Evolutionary conservation across 2,329 filamentous ascomycete genomes (phyloP).

Genomic region (Lecanicillium sp.): DNA sequence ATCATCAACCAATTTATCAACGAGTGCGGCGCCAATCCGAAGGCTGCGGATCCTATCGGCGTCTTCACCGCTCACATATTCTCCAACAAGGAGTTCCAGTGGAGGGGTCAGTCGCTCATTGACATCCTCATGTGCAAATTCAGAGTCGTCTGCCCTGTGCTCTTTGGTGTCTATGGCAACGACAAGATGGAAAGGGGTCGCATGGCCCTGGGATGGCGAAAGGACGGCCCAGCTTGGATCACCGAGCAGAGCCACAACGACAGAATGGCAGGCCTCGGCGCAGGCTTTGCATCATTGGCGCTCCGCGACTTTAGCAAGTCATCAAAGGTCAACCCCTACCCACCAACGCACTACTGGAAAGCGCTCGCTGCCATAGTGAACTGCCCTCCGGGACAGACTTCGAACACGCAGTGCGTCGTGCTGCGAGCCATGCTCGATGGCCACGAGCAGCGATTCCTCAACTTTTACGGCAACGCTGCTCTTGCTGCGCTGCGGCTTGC

Average conservation of each 20-base stretch:
- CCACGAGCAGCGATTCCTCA: conserved; percentile 67
- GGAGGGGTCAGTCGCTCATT: conserved; percentile 60
- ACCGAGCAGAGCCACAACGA: conserved; percentile 68
- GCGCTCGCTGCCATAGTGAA: conserved; percentile 70
- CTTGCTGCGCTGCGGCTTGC: conserved; percentile 63
- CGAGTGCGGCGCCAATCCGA: conserved; percentile 56
- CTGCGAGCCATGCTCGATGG: conserved; percentile 65
- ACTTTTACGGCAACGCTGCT: conserved; percentile 72
- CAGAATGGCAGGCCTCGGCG: conserved; percentile 74
- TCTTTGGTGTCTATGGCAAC: conserved; percentile 75
- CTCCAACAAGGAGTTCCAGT: conserved; percentile 57
- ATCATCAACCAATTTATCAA: conserved; percentile 63
- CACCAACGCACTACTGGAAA: conserved; percentile 75
- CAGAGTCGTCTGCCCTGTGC: conserved; percentile 68
- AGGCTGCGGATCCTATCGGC: conserved; percentile 70
- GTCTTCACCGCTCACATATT: conserved; percentile 70
- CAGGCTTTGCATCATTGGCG: conserved; percentile 76
- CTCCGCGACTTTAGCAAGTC: conserved; percentile 74
- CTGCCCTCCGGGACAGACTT: conserved; percentile 58
- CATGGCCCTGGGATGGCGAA: conserved; percentile 65
- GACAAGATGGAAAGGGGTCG: conserved; percentile 66
- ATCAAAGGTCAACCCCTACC: conserved; percentile 64
- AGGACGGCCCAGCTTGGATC: conserved; percentile 51
- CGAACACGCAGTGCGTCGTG: conserved; percentile 66
- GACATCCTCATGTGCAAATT: conserved; percentile 85